Conservation (phyloP, 2,329 filamentous ascomycete genomes). For the Periconia sp. region DNA sequence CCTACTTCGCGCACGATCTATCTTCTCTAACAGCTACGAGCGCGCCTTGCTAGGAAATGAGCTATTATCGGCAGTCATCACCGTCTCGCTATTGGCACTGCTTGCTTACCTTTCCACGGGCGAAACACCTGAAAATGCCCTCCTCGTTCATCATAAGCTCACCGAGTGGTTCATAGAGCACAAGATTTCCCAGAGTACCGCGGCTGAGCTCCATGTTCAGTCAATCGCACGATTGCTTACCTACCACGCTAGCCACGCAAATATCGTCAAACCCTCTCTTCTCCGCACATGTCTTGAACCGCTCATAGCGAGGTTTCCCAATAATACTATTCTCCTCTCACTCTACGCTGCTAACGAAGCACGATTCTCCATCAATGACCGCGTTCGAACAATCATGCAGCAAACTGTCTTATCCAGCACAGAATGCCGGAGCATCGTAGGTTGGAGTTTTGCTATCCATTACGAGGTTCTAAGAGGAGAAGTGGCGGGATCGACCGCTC, state of each 20-base stretch:
- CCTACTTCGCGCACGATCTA: slow-evolving; percentile 21
- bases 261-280: slow-evolving; percentile 70
- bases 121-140: slow-evolving; percentile 39
- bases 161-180: slow-evolving; percentile 29
- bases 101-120: slow-evolving; percentile 67
- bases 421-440: slow-evolving; percentile 48
- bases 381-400: slow-evolving; percentile 70
- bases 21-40: slow-evolving; percentile 50
- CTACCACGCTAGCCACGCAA: slow-evolving; percentile 66
- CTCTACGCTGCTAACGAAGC: slow-evolving; percentile 77
- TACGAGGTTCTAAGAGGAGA: slow-evolving; percentile 57
- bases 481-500: slow-evolving; percentile 52
- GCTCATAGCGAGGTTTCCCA: slow-evolving; percentile 70
- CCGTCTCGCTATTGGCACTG: slow-evolving; percentile 68
- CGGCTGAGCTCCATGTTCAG: slow-evolving; percentile 73
- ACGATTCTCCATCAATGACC: slow-evolving; percentile 75
- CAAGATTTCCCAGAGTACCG: slow-evolving; percentile 23
- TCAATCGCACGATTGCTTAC: slow-evolving; percentile 70
- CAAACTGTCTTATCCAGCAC: slow-evolving; percentile 41
- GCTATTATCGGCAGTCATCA: slow-evolving; percentile 55
- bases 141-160: slow-evolving; percentile 45
- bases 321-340: slow-evolving; percentile 76
- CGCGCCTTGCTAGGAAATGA: slow-evolving; percentile 58
- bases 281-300: slow-evolving; percentile 67
- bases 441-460: slow-evolving; percentile 62